Base-by-base conservation (phyloP, 1,139 yeast genomes). In the Dujonia santamariae region DNA sequence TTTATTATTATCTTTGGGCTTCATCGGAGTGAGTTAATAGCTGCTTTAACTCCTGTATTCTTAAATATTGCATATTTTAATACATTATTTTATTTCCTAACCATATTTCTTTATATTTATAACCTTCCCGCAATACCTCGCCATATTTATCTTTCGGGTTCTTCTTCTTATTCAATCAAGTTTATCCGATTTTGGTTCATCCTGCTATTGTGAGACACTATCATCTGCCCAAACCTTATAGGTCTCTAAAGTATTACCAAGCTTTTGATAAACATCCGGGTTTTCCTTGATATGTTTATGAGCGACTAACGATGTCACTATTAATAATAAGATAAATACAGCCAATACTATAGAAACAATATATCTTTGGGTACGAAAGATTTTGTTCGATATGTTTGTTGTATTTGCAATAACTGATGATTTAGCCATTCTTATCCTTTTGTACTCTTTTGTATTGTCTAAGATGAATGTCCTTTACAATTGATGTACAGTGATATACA, bases 201-300 rank as follows among this genome's bases (percentile, higher is more conserved):
- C n/a, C n/a, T n/a, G n/a, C n/a, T n/a, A n/a, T n/a, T n/a, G n/a
- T n/a, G n/a, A n/a, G n/a, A n/a, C n/a, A n/a, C n/a, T n/a, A n/a
- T n/a, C 22, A 9, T 19, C 9, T 19, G 22, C 8, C 29, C 29
- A 26, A 6, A 14, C 7, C 5, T 22, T 26, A 12, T 30, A 30
- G 6, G 27, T 12, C 4, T 13, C 17, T 14, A 32, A 11, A 12
- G 12, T 44, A 16, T 51, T 52, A 26, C 42, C 40, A 9, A 55
- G 48, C 26, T 45, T 48, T 19, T 36, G 31, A 37, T 38, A 24
- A 29, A 38, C 13, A 38, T 46, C 32, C 14, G 39, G 41, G 28
- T 31, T 38, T 30, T 21, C 44, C 36, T 36, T 45, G 35, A 40
- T 41, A 44, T 32, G 44, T 11, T 37, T 26, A 37, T 56, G 63